Percentiles rank a stretch among this genome's conserved stretches.
phyloP scores from a whole-genome alignment of 352 stramenopile genomes.

The Peronospora farinosa region DNA sequence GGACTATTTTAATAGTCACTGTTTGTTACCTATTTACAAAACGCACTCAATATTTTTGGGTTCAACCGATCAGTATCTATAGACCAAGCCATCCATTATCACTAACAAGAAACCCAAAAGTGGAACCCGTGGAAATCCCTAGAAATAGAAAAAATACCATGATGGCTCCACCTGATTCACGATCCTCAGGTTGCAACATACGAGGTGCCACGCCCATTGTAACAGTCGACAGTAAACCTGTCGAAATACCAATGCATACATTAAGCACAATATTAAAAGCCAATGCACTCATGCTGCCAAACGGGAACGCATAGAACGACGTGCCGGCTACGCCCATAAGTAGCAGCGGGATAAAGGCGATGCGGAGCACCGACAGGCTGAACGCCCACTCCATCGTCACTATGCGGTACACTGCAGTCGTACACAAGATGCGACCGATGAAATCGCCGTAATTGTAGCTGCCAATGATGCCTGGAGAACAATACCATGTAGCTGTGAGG shows the following conservation, averaged over 20 bases:
- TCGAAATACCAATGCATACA: slow-evolving; percentile 46
- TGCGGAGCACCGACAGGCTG: slow-evolving; percentile 31
- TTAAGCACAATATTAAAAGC: slow-evolving; percentile 45
- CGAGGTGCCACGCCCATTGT: slow-evolving; percentile 53
- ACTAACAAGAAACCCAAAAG: slow-evolving; percentile 46
- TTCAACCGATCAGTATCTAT: slow-evolving; percentile 16
- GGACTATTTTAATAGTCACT: too few species aligned
- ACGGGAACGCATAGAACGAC: slow-evolving; percentile 49
- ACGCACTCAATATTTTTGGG: too few species aligned
- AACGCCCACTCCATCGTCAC: slow-evolving; percentile 45
- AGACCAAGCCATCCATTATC: slow-evolving; percentile 44
- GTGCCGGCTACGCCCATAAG: slow-evolving; percentile 52
- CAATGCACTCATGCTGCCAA: slow-evolving; percentile 21
- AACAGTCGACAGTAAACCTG: slow-evolving; percentile 52
- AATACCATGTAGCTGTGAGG: slow-evolving; percentile 38
- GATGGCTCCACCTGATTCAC: slow-evolving; percentile 46
- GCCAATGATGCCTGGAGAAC: slow-evolving; percentile 46
- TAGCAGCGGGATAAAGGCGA: slow-evolving; percentile 50
- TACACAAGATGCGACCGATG: slow-evolving; percentile 44
- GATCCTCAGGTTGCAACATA: slow-evolving; percentile 47
- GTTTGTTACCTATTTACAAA: too few species aligned
- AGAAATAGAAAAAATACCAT: slow-evolving; percentile 61
- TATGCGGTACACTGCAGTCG: slow-evolving; percentile 39
- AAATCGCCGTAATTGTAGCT: slow-evolving; percentile 65
- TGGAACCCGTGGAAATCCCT: slow-evolving; percentile 41